Evolutionary conservation across 768 basidiomycete species (phyloP).

Genomic region (Mrakia blollopis): DNA sequence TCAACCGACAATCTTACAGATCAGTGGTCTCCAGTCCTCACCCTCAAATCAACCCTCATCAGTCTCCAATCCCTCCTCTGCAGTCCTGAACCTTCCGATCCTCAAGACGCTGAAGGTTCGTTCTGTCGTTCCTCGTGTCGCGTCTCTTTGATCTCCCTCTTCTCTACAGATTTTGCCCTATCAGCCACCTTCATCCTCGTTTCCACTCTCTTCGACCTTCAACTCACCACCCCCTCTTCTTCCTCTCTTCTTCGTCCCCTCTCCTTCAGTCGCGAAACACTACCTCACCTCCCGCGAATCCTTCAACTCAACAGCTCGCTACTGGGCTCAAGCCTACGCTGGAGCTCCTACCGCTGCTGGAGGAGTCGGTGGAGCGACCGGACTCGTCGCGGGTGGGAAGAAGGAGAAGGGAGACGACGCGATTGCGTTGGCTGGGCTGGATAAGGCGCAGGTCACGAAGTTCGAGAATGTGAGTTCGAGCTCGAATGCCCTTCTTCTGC

Average conservation of each 20-base stretch:
- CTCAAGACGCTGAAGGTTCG: slow-evolving; percentile 81
- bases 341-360: slow-evolving; percentile 56
- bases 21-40: slow-evolving; percentile 92
- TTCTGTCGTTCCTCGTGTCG: not conserved
- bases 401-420: slow-evolving; percentile 39
- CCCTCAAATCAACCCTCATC: slow-evolving; percentile 92
- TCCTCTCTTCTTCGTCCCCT: not conserved
- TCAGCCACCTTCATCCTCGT: not conserved
- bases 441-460: slow-evolving; percentile 73
- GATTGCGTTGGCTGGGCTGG: slow-evolving; percentile 70
- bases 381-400: slow-evolving; percentile 36
- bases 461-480: slow-evolving; percentile 53
- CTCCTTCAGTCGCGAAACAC: slow-evolving; percentile 75
- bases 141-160: not conserved
- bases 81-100: slow-evolving; percentile 90
- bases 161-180: not conserved
- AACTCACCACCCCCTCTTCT: too few species aligned
- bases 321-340: slow-evolving; percentile 92
- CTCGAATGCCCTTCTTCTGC: too few species aligned
- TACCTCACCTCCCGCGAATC: slow-evolving; percentile 75
- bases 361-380: slow-evolving; percentile 45
- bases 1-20: slow-evolving; percentile 18
- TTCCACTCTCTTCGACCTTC: too few species aligned
- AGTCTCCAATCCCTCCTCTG: slow-evolving; percentile 89
- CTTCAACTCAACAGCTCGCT: slow-evolving; percentile 86